Percentiles rank a stretch among this genome's conserved stretches.
Evolutionary conservation across 495 filamentous ascomycete species (phyloP).

Genomic region (Penicillium robsamsonii): DNA sequence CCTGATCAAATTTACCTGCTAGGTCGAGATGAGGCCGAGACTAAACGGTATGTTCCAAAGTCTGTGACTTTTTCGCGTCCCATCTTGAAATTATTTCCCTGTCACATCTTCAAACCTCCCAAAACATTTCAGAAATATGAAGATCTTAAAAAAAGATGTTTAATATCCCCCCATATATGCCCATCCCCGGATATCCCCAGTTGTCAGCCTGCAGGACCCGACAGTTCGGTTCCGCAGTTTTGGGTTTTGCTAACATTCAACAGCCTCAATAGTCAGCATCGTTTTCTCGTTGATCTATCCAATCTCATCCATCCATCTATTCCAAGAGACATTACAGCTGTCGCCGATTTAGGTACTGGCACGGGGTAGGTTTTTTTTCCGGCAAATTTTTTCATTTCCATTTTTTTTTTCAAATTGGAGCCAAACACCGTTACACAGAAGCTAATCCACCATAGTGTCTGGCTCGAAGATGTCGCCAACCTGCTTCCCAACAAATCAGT

Average conservation of each 20-base stretch:
- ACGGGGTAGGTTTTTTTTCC: slow-evolving; percentile 30
- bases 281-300: slow-evolving; percentile 22
- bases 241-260: not conserved
- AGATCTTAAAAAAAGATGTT: no score
- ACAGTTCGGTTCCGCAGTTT: not conserved
- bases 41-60: slow-evolving; percentile 13
- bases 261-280: slow-evolving; percentile 32
- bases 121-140: no score
- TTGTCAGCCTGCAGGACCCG: not conserved
- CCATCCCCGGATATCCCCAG: not conserved
- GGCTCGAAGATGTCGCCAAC: slow-evolving; percentile 24
- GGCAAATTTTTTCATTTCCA: slow-evolving; percentile 23
- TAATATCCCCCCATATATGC: not conserved
- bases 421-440: not conserved
- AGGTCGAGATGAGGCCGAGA: slow-evolving; percentile 17
- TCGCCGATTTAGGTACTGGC: slow-evolving; percentile 41
- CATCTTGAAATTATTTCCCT: no score
- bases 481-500: slow-evolving; percentile 12
- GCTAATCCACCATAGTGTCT: slow-evolving; percentile 18
- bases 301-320: slow-evolving; percentile 33
- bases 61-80: not conserved
- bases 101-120: no score
- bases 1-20: slow-evolving; percentile 19
- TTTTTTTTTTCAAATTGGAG: not conserved
- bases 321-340: slow-evolving; percentile 17